Evolutionary conservation across 2,329 filamentous ascomycete genomes (phyloP), one percentile per base, ranked within the genome.

Genomic region (Clarireedia homoeocarpa): DNA sequence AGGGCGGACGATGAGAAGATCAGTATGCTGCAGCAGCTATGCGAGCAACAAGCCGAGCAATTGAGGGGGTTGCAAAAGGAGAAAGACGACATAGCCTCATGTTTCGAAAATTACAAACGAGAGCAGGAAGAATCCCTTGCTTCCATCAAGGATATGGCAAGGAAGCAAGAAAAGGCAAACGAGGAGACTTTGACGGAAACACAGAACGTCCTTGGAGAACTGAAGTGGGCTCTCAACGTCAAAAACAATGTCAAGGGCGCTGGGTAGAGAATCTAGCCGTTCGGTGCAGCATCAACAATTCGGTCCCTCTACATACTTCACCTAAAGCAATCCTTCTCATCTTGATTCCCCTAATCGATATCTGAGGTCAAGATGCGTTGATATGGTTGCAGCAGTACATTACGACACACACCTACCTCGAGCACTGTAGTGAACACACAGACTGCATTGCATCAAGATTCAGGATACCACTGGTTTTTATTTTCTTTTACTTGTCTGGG

Each of bases 11-110:
- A 85, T 63, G 77, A 80, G 66, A 82, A 79, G 71, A 83, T 87
- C 62, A 77, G 74, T 59, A 82, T 80, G 34, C 73, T 90, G 51
- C 77, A 83, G 51, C 83, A 88, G 58, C 76, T 91, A 34, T 85
- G 82, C 67, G 85, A 89, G 61, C 86, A 91, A 70, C 83, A 89
- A 67, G 80, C 87, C 61, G 77, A 79, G 65, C 87, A 89, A 63
- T 78, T 88, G 57, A 79, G 80, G 56, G 75, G 81, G 57, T 72
- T 85, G 24, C 72, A 73, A 57, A 75, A 77, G 49, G 79, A 86
- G 64, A 87, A 88, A 65, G 77, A 81, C 27, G 79, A 79, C 15
- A 82, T 90, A 58, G 71, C 72, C 15, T 72, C 72, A 48, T 73
- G 81, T 61, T 88, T 87, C 71, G 80, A 82, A 49, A 74, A 74